Evolutionary conservation across 148 eudicot species (phyloP).

Genomic region (Arbutus unedo): DNA sequence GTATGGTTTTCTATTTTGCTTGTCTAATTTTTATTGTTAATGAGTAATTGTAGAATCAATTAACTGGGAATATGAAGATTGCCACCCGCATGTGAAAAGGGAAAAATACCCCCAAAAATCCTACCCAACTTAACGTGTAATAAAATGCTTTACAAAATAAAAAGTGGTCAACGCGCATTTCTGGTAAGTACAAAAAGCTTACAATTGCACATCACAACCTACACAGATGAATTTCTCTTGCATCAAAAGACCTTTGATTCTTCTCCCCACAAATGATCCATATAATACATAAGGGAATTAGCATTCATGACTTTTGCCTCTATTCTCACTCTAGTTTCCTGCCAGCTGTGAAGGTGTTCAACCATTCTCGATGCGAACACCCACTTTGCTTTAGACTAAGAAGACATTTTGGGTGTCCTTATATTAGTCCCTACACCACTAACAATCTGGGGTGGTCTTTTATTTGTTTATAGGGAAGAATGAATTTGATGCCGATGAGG

Average conservation of each 20-base stretch:
- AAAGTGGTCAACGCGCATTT: not conserved
- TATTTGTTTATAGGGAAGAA: slow-evolving; percentile 61
- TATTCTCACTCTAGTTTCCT: not conserved
- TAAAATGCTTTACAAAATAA: not conserved
- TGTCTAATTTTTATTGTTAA: not conserved
- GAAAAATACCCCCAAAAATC: not conserved
- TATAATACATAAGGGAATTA: not conserved
- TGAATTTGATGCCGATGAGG: slow-evolving; percentile 87
- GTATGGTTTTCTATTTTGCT: slow-evolving; percentile 2
- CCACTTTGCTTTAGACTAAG: not conserved
- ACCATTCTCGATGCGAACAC: not conserved
- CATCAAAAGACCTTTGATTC: not conserved
- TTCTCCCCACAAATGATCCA: not conserved
- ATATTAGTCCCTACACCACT: not conserved
- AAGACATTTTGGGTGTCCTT: not conserved
- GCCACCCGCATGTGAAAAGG: not conserved
- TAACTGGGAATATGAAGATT: not conserved
- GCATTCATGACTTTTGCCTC: not conserved
- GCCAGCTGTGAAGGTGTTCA: not conserved
- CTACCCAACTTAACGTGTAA: not conserved
- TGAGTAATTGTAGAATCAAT: not conserved
- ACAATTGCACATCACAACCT: not conserved
- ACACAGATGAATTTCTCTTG: not conserved
- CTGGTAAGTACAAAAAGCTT: not conserved
- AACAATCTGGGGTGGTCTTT: slow-evolving; percentile 8